Conservation (phyloP, 2,329 filamentous ascomycete genomes). For the Alternaria dauci region DNA sequence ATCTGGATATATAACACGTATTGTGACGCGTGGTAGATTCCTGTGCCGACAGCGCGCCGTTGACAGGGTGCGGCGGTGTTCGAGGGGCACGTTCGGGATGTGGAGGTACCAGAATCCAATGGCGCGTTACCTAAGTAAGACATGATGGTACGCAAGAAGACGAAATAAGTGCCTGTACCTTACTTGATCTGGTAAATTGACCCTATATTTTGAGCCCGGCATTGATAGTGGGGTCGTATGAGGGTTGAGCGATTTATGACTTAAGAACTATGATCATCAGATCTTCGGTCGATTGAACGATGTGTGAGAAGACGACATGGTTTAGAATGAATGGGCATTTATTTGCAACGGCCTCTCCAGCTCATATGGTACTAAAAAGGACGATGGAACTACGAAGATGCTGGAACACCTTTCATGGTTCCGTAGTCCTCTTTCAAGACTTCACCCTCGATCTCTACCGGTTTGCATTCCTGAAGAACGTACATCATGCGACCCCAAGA, state of each 20-base stretch:
- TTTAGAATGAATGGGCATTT: not conserved
- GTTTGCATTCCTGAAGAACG: slow-evolving; percentile 41
- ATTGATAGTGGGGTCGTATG: not conserved
- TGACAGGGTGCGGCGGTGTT: slow-evolving; percentile 7
- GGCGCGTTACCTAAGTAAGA: not conserved
- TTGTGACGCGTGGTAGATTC: slow-evolving; percentile 19
- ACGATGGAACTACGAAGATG: slow-evolving; percentile 28
- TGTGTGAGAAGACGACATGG: too few species aligned
- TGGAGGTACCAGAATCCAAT: slow-evolving; percentile 19
- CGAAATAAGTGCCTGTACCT: not conserved
- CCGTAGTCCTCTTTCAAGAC: slow-evolving; percentile 41
- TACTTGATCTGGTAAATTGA: too few species aligned
- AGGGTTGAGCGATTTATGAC: not conserved
- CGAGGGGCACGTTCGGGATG: slow-evolving; percentile 29
- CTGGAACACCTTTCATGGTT: slow-evolving; percentile 42
- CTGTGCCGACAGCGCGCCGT: slow-evolving; percentile 13
- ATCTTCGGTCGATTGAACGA: not conserved
- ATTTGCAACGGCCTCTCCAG: not conserved
- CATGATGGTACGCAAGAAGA: not conserved
- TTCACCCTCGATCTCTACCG: slow-evolving; percentile 36
- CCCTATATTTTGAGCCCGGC: not conserved
- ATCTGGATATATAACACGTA: slow-evolving; percentile 29
- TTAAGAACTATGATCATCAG: not conserved
- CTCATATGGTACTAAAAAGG: not conserved
- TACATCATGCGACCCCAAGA: slow-evolving; percentile 45